These are phyloP conservation scores for Tulasnella sp. DNA, from an alignment of 768 basidiomycete genomes.

Conservation along the genomic window DNA sequence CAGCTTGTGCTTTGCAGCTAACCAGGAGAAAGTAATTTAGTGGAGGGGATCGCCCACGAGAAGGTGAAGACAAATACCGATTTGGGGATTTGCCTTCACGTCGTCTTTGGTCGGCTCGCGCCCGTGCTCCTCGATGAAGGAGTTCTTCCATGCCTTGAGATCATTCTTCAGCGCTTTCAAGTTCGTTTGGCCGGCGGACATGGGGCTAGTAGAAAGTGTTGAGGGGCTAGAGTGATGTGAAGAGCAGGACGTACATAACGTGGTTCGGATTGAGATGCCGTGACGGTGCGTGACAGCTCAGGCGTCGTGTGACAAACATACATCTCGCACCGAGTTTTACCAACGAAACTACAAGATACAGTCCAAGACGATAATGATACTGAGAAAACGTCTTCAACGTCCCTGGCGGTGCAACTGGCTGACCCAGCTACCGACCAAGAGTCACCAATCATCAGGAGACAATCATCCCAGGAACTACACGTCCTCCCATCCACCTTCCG, in stretches of 20 bases:
- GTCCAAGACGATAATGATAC: constrained; percentile 14
- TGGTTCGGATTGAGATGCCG: constrained; percentile 24
- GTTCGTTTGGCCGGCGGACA: constrained; percentile 21
- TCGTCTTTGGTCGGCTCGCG: constrained; percentile 35
- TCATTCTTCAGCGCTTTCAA: constrained; percentile 33
- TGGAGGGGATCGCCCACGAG: constrained; percentile 9
- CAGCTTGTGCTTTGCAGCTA: constrained; percentile 36
- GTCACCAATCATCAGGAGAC: neutral
- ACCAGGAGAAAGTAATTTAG: neutral
- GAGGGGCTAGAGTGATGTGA: neutral
- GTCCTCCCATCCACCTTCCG: constrained; percentile 89
- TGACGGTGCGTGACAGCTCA: constrained; percentile 25
- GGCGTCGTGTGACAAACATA: constrained; percentile 4
- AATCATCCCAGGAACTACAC: too few relatives aligned
- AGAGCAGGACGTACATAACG: neutral
- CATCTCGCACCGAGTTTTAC: neutral
- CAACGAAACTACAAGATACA: neutral
- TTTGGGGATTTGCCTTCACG: constrained; percentile 33
- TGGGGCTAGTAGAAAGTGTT: constrained; percentile 4
- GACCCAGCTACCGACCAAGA: neutral
- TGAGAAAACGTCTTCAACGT: neutral
- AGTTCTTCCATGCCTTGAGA: constrained; percentile 36
- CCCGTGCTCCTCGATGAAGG: constrained; percentile 34
- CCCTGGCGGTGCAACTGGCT: neutral
- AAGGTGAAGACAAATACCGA: constrained; percentile 22